Percentiles rank a stretch among this genome's conserved stretches.
phyloP scores from a whole-genome alignment of 768 basidiomycete species.

The Leccinum longicurvipes region DNA sequence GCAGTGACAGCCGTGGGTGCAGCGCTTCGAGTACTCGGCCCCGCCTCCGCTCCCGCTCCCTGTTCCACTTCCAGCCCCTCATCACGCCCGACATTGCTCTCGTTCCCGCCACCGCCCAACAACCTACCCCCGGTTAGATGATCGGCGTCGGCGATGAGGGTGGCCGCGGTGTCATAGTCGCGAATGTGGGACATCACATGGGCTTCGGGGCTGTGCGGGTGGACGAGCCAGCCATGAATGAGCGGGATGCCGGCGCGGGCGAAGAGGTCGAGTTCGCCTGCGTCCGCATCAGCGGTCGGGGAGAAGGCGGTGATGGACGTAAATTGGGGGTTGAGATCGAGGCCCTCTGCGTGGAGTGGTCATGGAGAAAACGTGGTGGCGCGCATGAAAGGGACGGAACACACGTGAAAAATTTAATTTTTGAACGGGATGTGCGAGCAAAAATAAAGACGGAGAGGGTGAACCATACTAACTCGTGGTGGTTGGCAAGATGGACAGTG shows the following conservation, averaged over 20 bases:
- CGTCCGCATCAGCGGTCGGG: slow-evolving; percentile 45
- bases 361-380: background rate
- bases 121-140: slow-evolving; percentile 63
- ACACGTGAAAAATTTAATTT: background rate
- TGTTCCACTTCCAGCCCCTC: background rate
- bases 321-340: slow-evolving; percentile 87
- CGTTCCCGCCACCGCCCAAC: slow-evolving; percentile 26
- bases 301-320: slow-evolving; percentile 65
- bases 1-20: slow-evolving; percentile 1
- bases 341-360: slow-evolving; percentile 77
- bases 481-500: slow-evolving; percentile 43
- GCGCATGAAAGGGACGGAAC: background rate
- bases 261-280: slow-evolving; percentile 83
- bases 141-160: slow-evolving; percentile 76
- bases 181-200: slow-evolving; percentile 46
- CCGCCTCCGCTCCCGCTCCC: slow-evolving; percentile 8
- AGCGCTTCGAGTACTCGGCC: slow-evolving; percentile 8
- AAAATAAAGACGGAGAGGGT: background rate
- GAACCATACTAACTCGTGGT: slow-evolving; percentile 60
- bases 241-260: slow-evolving; percentile 76
- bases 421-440: background rate
- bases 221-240: slow-evolving; percentile 77
- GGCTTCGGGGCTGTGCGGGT: slow-evolving; percentile 52
- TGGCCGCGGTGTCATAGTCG: slow-evolving; percentile 75
- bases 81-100: background rate